Evolutionary conservation across 108 stramenopile species (phyloP), one percentile per base, ranked within the genome.

Genomic region (Skeletonema menzelii): DNA sequence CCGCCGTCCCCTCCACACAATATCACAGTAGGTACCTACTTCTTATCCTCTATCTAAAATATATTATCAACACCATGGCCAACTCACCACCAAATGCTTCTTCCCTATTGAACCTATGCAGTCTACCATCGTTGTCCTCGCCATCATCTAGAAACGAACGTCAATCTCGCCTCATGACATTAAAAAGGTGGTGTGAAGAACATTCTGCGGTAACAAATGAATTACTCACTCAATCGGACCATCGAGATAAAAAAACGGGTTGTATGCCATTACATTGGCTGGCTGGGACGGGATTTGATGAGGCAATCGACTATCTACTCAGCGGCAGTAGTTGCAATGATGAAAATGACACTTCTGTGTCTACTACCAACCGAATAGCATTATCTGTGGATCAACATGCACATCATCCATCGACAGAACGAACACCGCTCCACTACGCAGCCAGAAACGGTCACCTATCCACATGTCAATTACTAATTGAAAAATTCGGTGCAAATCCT

Each of bases 341-440:
- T 42, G 40, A 42, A 2, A 15, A 42, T 3, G 4, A 42, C 40
- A 37, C 35, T 1, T 37, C 35, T 12, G 0, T 37, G 11, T 37
- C 35, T 10, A 1, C 35, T 2, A 37, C 7, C 8, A 8, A 19
- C 7, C 19, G 7, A 22, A 22, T 1, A 24, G 19, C 22, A 15
- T 64, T 26, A 35, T 27, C 60, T 4, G 74, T 74, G 15, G 64
- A 81, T 61, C 80, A 81, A 56, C 83, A 76, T 26, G 81, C 87
- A 5, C 66, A 66, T 37, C 70, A 76, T 65, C 80, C 80, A 26
- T 81, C 80, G 1, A 77, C 80, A 13, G 38, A 49, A 22, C 86
- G 93, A 15, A 91, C 93, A 7, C 85, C 89, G 4, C 77, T 95
- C n/a, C 93, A 95, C 56, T 95, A 95, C 59, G 84, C 88, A 30